Evolutionary conservation across 2,329 filamentous ascomycete genomes (phyloP).

Genomic region (Parastagonospora nodorum): DNA sequence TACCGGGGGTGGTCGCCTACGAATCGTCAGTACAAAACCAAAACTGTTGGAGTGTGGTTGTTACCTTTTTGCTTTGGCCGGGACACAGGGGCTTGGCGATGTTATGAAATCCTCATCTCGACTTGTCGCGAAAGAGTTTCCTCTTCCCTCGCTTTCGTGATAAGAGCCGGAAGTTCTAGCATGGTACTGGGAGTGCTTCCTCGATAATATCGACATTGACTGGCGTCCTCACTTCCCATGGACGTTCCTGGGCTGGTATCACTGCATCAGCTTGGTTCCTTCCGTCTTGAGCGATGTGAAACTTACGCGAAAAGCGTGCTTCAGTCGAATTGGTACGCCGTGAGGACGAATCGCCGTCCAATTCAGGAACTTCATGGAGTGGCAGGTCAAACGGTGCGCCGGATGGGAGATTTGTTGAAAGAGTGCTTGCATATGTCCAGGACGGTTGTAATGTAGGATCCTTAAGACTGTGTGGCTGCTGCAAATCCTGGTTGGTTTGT

Average conservation of each 20-base stretch:
- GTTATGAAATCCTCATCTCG: conserved; percentile 1
- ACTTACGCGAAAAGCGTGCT: conserved; percentile 36
- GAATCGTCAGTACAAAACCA: conserved; percentile 6
- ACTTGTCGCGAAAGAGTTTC: too few relatives aligned
- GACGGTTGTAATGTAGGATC: conserved; percentile 37
- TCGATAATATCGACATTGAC: conserved; percentile 26
- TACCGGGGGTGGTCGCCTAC: conserved; percentile 20
- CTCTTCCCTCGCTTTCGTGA: too few relatives aligned
- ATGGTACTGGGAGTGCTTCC: not conserved
- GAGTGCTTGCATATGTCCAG: conserved; percentile 37
- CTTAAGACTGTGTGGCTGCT: conserved; percentile 17
- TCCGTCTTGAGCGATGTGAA: not conserved
- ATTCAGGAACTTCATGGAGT: conserved; percentile 32
- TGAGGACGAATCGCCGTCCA: conserved; percentile 39
- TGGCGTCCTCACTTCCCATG: conserved; percentile 29
- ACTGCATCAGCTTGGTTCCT: not conserved
- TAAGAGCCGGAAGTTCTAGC: not conserved
- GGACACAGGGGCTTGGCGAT: not conserved
- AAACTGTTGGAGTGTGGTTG: not conserved
- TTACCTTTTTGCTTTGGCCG: conserved; percentile 8
- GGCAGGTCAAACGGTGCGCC: conserved; percentile 36
- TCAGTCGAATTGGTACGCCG: conserved; percentile 34
- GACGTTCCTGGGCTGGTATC: conserved; percentile 29
- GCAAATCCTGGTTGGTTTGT: conserved; percentile 9
- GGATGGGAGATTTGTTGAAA: conserved; percentile 39